Base-by-base conservation (phyloP, 805 yeast species). In the Danielia oregonensis region DNA sequence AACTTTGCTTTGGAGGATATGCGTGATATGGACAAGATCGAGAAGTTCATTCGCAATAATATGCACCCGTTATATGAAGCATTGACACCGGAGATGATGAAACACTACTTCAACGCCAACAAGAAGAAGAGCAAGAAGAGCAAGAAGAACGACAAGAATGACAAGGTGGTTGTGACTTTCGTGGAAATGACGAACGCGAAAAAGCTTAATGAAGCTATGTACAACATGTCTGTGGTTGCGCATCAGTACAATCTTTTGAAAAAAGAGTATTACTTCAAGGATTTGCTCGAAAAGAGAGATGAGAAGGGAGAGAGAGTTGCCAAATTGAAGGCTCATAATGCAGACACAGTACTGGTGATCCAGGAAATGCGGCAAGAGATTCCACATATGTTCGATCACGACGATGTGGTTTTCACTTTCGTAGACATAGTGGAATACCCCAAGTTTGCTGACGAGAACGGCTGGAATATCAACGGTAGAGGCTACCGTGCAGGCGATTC, bases 1-100 rank as follows among this genome's bases (percentile, higher is more conserved):
- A 78, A 76, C 36, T 78, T 75, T 57, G 78, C 80, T 0, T 74
- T 86, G 5, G 76, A 76, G 31, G 86, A 82, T 45, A 69, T 74
- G 36, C 68, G 93, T 43, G 69, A 75, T 43, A 56, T 57, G 12
- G 63, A 62, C 15, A 55, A 61, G 25, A 63, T 84, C 7, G 51
- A 67, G 43, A 52, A 69, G 11, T 84, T 82, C 64, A 57, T 84
- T 18, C 51, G 55, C 19, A 55, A 61, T 29, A 65, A 74, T 44
- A 62, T 76, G 13, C 55, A 63, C 29, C 87, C 89, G 4, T 55
- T 69, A 9, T 57, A 76, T 30, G 70, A 65, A 33, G 80, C 79
- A 44, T 56, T 83, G 32, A 70, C 75, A 0, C 66, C 73, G 0
- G 47, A 50, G 6, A 48, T 59, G 15, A 45, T 58, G 23, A 46